Conservation (phyloP, 2,329 filamentous ascomycete species). For the Akanthomyces lecanii region DNA sequence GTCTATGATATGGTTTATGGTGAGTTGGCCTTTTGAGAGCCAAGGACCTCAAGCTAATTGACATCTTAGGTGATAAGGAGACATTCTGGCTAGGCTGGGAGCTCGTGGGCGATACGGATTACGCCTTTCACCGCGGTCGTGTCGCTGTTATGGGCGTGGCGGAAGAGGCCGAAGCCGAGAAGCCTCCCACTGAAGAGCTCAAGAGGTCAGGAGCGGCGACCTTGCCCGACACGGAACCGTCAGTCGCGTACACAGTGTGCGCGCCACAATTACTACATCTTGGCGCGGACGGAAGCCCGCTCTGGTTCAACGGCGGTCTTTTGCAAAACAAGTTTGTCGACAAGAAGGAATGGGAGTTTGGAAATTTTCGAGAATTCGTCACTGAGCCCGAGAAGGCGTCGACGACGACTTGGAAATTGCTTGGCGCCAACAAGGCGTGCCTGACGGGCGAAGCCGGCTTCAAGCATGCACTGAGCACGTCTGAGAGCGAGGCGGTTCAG, state of each 20-base stretch:
- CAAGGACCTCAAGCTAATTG: background rate
- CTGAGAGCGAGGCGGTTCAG: background rate
- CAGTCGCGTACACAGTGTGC: background rate
- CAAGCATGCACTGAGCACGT: background rate
- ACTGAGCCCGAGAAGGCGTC: background rate
- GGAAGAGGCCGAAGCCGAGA: background rate
- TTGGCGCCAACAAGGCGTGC: slow-evolving; percentile 4
- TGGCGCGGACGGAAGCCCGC: background rate
- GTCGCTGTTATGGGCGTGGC: slow-evolving; percentile 8
- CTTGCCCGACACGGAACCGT: background rate
- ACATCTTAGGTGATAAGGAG: slow-evolving; percentile 1
- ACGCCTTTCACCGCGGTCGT: slow-evolving; percentile 2
- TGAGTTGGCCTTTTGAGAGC: background rate
- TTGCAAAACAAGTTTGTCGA: slow-evolving; percentile 5
- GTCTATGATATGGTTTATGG: slow-evolving; percentile 13
- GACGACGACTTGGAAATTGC: background rate
- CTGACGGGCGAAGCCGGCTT: background rate
- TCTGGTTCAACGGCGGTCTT: slow-evolving; percentile 8
- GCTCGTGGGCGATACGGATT: slow-evolving; percentile 5
- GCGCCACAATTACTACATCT: slow-evolving; percentile 4
- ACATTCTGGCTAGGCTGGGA: slow-evolving; percentile 12
- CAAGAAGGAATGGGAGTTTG: background rate
- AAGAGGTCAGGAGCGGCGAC: background rate
- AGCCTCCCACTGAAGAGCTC: background rate
- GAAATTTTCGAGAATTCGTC: background rate